Base-by-base conservation (phyloP, 2,329 filamentous ascomycete genomes). In the Metarhizium brunneum region DNA sequence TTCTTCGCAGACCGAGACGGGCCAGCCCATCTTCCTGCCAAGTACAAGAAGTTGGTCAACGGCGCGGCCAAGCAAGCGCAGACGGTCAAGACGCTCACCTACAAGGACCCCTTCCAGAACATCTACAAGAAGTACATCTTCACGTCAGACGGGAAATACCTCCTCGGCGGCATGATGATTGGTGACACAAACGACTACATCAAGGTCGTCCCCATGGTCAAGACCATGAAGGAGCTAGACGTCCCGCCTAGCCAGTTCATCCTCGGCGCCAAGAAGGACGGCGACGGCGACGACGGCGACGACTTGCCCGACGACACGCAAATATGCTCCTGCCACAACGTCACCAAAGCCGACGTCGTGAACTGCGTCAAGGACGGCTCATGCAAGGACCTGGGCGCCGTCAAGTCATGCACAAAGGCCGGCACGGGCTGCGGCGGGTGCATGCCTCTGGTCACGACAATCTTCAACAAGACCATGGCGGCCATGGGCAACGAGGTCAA, bases 121-220 rank as follows among this genome's bases (percentile, higher is more conserved):
- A 83, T 96, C 1, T 96, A 96, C 75, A 96, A 96, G 70, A 96
- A 96, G 67, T 96, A 94, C 69, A 74, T 96, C 11, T 96, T 96
- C 65, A 95, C 91, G 0, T 76, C 85, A 65, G 92, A 96, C 66
- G 91, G 91, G 30, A 95, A 95, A 68, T 92, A 92, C 64, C 76
- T 96, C 1, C 81, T 96, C 0, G 91, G 91, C n/a, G 92, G 91
- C 4, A 96, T 96, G 90, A 95, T 96, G 90, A 94, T 96, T 58
- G 92, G 91, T 43, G 91, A 96, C 65, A 95, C 90, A 0, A 87
- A 82, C 59, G 91, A 96, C 72, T 96, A 95, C 65, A 82, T 95
- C 72, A 95, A 92, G 69, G 74, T 96, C 25, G 88, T 95, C 1
- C 87, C 89, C 1, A 84, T 95, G 77, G 90, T 94, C 54, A 95